Evolutionary conservation across 805 yeast species (phyloP), one percentile per base, ranked within the genome.

Genomic region (Candida adriatica): DNA sequence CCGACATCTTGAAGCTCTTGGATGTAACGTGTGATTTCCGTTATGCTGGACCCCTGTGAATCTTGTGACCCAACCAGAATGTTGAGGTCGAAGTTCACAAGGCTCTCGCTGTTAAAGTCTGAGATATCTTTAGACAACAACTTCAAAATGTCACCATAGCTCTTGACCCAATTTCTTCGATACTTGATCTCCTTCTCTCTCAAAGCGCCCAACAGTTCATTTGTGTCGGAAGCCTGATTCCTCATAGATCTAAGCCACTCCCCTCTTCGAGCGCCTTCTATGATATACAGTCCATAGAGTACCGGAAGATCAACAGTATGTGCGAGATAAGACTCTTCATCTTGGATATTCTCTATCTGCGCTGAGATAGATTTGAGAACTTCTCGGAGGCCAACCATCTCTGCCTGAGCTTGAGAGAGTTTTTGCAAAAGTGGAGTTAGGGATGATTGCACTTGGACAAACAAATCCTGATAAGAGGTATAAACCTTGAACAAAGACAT

Each of bases 281-380:
- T 65, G 3, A 79, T 39, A 53, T 74, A 68, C n/a, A 79, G 59
- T 1, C 92, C 92, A 50, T 81, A 79, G 2, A 81, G 55, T 9
- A 81, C 49, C 0, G 94, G 94, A 17, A 83, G 49, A 49, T 83
- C 92, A 10, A 73, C 63, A 1, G 79, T 73, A 20, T 53, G 53
- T 4, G 68, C 45, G 16, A 46, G 31, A 10, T 32, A 21, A 2
- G 45, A 37, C 33, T 41, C 48, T 3, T 43, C 26, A 8, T 9
- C 22, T 18, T 49, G 62, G n/a, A 63, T 36, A 1, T 33, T 22
- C 31, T 48, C 56, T 16, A 51, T 42, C 2, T 43, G 33, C 4
- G 31, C 15, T 3, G 46, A 33, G 0, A 35, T 25, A 1, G 33
- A 10, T 25, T 47, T 53, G 19, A 56, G 25, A 1, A 45, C 37